phyloP scores from a whole-genome alignment of 176 grass and related monocot species.

The Avena sativa region DNA sequence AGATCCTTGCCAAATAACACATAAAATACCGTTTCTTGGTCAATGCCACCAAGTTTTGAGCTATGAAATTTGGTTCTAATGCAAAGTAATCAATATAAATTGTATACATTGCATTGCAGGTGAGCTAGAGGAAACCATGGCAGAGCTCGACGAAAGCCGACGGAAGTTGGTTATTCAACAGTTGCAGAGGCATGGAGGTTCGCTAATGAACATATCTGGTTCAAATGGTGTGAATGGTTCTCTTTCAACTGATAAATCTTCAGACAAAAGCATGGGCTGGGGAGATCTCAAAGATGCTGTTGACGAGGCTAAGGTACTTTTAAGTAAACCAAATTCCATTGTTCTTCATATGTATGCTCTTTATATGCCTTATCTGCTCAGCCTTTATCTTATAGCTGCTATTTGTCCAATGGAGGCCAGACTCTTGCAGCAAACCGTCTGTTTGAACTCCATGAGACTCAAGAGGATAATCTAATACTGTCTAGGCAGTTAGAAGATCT shows the following conservation, averaged over 20 bases:
- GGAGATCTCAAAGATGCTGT: slow-evolving; percentile 83
- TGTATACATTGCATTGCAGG: slow-evolving; percentile 52
- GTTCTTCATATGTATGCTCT: slow-evolving; percentile 33
- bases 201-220: slow-evolving; percentile 55
- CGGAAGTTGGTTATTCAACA: slow-evolving; percentile 93
- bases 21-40: slow-evolving; percentile 1
- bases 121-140: slow-evolving; percentile 90
- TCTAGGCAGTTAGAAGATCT: slow-evolving; percentile 92
- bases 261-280: slow-evolving; percentile 75
- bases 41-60: slow-evolving; percentile 2
- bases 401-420: slow-evolving; percentile 59
- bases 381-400: slow-evolving; percentile 33
- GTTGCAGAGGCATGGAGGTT: slow-evolving; percentile 83
- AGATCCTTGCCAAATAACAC: background rate
- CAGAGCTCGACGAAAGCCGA: slow-evolving; percentile 91
- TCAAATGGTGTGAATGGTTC: slow-evolving; percentile 69
- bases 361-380: slow-evolving; percentile 36
- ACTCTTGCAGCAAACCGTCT: slow-evolving; percentile 77
- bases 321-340: slow-evolving; percentile 22
- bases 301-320: slow-evolving; percentile 85
- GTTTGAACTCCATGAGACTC: slow-evolving; percentile 94
- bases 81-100: slow-evolving; percentile 22
- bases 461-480: slow-evolving; percentile 91
- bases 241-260: slow-evolving; percentile 67
- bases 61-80: slow-evolving; percentile 23